These are phyloP conservation scores for Daldinia grandis DNA, from an alignment of 495 filamentous ascomycete species.

Conservation along the genomic window DNA sequence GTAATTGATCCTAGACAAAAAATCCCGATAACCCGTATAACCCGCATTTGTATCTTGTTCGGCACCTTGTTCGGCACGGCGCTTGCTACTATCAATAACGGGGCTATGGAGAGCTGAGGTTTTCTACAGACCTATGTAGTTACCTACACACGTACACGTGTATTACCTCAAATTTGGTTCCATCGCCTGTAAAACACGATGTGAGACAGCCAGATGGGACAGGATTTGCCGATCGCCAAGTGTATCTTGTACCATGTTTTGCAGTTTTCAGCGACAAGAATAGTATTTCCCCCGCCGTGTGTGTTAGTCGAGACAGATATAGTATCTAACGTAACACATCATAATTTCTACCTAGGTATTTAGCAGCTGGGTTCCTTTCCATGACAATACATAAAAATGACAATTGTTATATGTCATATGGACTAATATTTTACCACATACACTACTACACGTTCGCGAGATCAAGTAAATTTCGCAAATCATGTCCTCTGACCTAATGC, in stretches of 20 bases:
- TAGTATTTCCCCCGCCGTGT: constrained; percentile 11
- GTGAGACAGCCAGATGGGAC: constrained; percentile 32
- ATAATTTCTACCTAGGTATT: constrained; percentile 11
- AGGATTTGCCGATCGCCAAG: constrained; percentile 37
- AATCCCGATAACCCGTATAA: constrained; percentile 14
- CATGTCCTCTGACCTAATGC: constrained; percentile 8
- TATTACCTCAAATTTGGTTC: constrained; percentile 13
- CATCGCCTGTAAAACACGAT: constrained; percentile 37
- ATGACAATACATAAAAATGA: constrained; percentile 9
- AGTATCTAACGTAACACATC: constrained; percentile 17
- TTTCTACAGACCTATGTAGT: neutral
- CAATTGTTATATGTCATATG: constrained; percentile 2
- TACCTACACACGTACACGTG: constrained; percentile 12
- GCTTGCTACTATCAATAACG: constrained; percentile 9
- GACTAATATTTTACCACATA: neutral
- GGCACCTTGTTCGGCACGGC: constrained; percentile 7
- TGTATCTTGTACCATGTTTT: constrained; percentile 18
- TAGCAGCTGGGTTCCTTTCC: neutral
- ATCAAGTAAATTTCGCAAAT: constrained; percentile 12
- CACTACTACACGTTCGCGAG: neutral
- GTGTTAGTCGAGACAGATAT: constrained; percentile 14
- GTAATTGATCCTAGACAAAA: neutral
- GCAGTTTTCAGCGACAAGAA: neutral
- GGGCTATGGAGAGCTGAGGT: constrained; percentile 7
- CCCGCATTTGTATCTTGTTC: constrained; percentile 8